These are phyloP conservation scores for Macrophomina tecta DNA, from an alignment of 2,329 filamentous ascomycete genomes.

Conservation along the genomic window DNA sequence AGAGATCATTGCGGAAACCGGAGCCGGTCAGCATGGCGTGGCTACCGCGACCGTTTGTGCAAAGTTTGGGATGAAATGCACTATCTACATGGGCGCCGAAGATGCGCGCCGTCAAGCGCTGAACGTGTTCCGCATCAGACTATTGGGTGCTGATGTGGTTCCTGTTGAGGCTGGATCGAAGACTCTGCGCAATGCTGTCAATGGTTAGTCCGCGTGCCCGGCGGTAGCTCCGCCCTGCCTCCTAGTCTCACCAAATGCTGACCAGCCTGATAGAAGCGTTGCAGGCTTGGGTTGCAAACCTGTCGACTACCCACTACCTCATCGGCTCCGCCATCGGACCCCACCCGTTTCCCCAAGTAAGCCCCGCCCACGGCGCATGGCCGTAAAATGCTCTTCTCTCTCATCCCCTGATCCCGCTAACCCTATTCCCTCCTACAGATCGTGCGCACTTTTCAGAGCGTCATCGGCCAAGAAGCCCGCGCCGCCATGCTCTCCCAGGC, in stretches of 20 bases:
- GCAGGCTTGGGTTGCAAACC: conserved; percentile 89
- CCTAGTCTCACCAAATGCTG: not conserved
- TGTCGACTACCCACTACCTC: conserved; percentile 96
- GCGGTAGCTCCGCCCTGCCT: not conserved
- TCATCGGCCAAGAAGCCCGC: conserved; percentile 95
- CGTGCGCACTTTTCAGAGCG: conserved; percentile 94
- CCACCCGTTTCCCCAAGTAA: conserved; percentile 79
- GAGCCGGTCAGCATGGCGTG: conserved; percentile 96
- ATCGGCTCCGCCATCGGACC: conserved; percentile 97
- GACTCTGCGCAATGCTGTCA: conserved; percentile 71
- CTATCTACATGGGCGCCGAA: conserved; percentile 97
- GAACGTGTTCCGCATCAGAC: conserved; percentile 98
- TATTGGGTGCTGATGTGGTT: conserved; percentile 90
- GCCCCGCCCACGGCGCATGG: not conserved
- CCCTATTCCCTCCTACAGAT: conserved; percentile 54
- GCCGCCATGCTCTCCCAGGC: conserved; percentile 83
- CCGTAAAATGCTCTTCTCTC: not conserved
- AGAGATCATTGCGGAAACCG: conserved; percentile 96
- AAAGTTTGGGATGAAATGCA: conserved; percentile 98
- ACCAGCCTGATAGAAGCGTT: conserved; percentile 69
- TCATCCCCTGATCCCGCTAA: not conserved
- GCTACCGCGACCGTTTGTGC: conserved; percentile 97
- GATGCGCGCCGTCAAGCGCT: conserved; percentile 94
- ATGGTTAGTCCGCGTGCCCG: conserved; percentile 47
- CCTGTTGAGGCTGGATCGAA: conserved; percentile 89